Evolutionary conservation across 768 basidiomycete species (phyloP), one percentile per base, ranked within the genome.

Genomic region (Tulasnella sp.): DNA sequence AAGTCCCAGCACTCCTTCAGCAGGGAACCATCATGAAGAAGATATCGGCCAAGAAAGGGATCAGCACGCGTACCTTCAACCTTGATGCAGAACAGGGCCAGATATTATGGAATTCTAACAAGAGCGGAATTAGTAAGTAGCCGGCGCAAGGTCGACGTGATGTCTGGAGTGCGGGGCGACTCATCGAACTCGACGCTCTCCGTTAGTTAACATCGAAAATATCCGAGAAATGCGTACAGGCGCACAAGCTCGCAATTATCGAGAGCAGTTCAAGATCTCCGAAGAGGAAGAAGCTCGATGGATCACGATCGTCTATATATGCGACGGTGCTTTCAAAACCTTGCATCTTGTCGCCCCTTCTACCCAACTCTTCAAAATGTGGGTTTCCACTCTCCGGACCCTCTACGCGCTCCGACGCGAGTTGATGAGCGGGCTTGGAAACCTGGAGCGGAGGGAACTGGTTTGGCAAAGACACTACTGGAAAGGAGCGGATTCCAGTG

Each of bases 201-300:
- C 32, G 4, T 1, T 74, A 95, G 95, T 96, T 62, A 87, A 90
- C 0, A 89, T 97, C 77, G 92, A 92, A 78, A 85, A 86, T 75
- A 91, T 97, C 79, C 90, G 92, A 70, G 95, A 96, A 78, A 85
- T 97, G 36, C 89, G 95, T 17, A 84, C 88, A 0, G 91, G 89
- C 16, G 77, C 84, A 5, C 88, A 92, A 37, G 88, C 90, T 1
- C 83, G 85, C 22, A 88, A 89, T 78, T 89, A 92, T 77, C 87
- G 89, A 69, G 83, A 86, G 64, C 88, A 88, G 76, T 89, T 90
- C 80, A 86, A 87, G 77, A 83, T 88, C 44, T 82, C 90, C 0
- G 80, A 83, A 64, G 85, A 87, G 67, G 84, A 84, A 72, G 89
- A 91, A 75, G 82, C 85, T 42, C 84, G 88, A 22, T 96, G 93